These are phyloP conservation scores for Epichloe aotearoae DNA, from an alignment of 2,329 filamentous ascomycete genomes.

Conservation along the genomic window DNA sequence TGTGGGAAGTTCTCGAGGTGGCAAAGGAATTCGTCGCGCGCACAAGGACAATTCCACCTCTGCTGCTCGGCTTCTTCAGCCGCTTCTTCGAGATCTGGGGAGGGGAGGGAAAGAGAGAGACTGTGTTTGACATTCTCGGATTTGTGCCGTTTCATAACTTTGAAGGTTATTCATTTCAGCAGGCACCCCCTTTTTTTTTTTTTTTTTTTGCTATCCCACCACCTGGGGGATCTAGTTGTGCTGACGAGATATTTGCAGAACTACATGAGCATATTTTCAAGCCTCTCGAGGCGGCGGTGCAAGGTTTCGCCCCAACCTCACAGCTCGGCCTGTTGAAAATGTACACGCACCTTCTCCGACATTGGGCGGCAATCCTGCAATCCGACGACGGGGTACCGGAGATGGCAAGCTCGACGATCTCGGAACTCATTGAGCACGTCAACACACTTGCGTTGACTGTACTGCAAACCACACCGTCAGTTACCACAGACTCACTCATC, in stretches of 20 bases:
- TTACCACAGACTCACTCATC: slow-evolving; percentile 39
- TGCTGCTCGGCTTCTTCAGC: slow-evolving; percentile 35
- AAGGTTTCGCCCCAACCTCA: slow-evolving; percentile 35
- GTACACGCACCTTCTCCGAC: slow-evolving; percentile 52
- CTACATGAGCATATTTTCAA: slow-evolving; percentile 34
- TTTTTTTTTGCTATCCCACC: too few relatives aligned
- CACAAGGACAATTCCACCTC: slow-evolving; percentile 38
- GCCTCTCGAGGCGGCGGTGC: slow-evolving; percentile 36
- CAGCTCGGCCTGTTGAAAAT: slow-evolving; percentile 49
- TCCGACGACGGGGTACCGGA: slow-evolving; percentile 23
- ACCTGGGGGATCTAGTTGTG: background rate
- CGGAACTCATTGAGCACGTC: slow-evolving; percentile 33
- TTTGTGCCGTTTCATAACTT: slow-evolving; percentile 43
- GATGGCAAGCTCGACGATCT: slow-evolving; percentile 25
- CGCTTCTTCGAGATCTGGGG: slow-evolving; percentile 49
- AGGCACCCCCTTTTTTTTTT: too few relatives aligned
- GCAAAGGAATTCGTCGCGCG: slow-evolving; percentile 41
- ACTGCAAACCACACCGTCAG: slow-evolving; percentile 35
- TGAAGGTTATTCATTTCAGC: slow-evolving; percentile 36
- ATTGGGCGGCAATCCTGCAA: slow-evolving; percentile 38
- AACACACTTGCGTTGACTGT: slow-evolving; percentile 46
- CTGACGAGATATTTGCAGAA: slow-evolving; percentile 24
- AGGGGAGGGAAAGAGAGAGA: slow-evolving; percentile 37
- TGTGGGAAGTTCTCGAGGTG: slow-evolving; percentile 41
- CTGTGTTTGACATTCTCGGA: slow-evolving; percentile 45